phyloP scores from a whole-genome alignment of 768 basidiomycete species.

The Solioccasus polychromus region DNA sequence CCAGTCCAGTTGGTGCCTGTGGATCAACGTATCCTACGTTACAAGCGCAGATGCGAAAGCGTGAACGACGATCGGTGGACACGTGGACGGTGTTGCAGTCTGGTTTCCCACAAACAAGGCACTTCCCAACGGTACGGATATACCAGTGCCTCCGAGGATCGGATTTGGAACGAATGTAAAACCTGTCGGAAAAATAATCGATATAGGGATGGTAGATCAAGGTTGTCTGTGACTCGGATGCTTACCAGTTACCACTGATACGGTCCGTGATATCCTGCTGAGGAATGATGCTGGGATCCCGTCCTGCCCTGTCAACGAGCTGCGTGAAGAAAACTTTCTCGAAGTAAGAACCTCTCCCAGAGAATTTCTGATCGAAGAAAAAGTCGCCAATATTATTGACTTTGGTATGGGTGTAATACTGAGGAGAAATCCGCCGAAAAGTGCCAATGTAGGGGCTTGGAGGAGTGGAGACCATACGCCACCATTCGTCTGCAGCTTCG shows the following conservation, averaged over 20 bases:
- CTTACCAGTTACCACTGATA: background rate
- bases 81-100: constrained; percentile 1
- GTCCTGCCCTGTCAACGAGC: background rate
- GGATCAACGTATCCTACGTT: background rate
- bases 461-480: constrained; percentile 18
- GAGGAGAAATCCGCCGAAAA: background rate
- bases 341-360: background rate
- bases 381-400: too few relatives aligned
- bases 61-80: background rate
- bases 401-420: background rate
- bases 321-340: constrained; percentile 4
- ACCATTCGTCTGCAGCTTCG: constrained; percentile 28
- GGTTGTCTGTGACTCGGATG: too few relatives aligned
- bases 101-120: background rate
- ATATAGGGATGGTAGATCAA: too few relatives aligned
- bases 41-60: background rate
- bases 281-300: too few relatives aligned
- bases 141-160: constrained; percentile 4
- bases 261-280: constrained; percentile 1
- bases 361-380: background rate
- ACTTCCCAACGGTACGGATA: background rate
- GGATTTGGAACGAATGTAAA: background rate
- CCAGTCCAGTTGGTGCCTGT: too few relatives aligned
- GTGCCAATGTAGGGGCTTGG: constrained; percentile 4
- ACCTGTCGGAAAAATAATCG: too few relatives aligned